Conservation (phyloP, 257 asterid genomes). For the Forsythia viridissima region DNA sequence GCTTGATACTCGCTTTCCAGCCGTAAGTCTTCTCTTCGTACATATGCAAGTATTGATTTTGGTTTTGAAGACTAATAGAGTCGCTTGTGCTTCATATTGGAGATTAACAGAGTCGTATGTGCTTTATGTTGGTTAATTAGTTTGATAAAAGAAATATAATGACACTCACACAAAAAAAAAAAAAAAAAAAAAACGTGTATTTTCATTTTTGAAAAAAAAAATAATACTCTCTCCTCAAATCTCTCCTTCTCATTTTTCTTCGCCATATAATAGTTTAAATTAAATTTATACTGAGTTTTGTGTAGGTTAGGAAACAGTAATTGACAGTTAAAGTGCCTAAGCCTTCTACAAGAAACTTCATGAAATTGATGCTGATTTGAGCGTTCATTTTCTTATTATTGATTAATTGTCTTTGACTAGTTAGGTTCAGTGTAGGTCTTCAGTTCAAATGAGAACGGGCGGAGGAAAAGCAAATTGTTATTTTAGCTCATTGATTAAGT, state of each 20-base stretch:
- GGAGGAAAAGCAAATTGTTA: neutral
- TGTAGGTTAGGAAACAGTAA: neutral
- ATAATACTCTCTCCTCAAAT: no score
- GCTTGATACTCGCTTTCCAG: conserved; percentile 84
- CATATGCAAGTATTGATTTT: neutral
- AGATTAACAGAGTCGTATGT: neutral
- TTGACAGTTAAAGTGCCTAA: neutral
- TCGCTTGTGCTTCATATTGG: neutral
- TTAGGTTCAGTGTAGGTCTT: neutral
- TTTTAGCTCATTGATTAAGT: neutral
- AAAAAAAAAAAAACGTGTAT: no score
- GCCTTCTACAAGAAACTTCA: neutral
- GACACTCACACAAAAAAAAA: no score
- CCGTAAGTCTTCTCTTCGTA: conserved; percentile 41
- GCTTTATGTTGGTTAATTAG: conserved; percentile 1
- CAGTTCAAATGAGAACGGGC: neutral
- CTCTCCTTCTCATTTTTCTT: no score
- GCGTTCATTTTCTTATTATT: neutral
- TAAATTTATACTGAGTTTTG: neutral
- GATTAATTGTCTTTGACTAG: neutral
- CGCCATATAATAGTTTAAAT: neutral
- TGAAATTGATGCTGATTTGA: neutral
- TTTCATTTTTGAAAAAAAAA: no score
- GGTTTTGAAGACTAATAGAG: neutral
- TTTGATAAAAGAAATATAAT: neutral